These are phyloP conservation scores for Neurospora hispaniola DNA, from an alignment of 495 filamentous ascomycete species.

Conservation along the genomic window DNA sequence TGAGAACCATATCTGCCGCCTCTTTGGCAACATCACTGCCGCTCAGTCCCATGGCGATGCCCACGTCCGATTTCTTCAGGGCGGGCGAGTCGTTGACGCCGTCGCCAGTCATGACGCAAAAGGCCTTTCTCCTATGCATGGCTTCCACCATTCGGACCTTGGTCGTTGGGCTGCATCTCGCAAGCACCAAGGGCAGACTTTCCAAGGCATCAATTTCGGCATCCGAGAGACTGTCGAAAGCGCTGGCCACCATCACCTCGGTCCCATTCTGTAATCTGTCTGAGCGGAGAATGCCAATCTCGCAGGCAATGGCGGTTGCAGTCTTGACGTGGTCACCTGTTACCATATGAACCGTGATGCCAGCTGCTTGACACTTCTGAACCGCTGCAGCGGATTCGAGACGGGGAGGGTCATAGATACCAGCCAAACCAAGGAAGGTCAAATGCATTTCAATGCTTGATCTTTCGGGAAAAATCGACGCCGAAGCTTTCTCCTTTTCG, in stretches of 20 bases:
- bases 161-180: constrained; percentile 52
- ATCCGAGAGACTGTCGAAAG: constrained; percentile 51
- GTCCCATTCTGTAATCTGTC: constrained; percentile 30
- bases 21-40: constrained; percentile 85
- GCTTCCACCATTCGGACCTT: constrained; percentile 61
- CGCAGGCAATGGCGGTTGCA: constrained; percentile 60
- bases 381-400: constrained; percentile 56
- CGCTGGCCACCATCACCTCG: constrained; percentile 48
- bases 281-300: constrained; percentile 58
- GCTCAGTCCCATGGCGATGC: constrained; percentile 75
- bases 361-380: constrained; percentile 52
- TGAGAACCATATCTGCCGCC: constrained; percentile 77
- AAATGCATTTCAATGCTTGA: constrained; percentile 44
- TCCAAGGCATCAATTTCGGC: constrained; percentile 46
- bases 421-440: constrained; percentile 51
- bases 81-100: constrained; percentile 80
- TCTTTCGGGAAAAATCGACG: constrained; percentile 19
- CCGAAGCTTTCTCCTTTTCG: constrained; percentile 3
- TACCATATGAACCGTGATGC: constrained; percentile 70
- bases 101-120: constrained; percentile 61
- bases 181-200: constrained; percentile 51
- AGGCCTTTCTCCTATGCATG: constrained; percentile 51
- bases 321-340: constrained; percentile 73
- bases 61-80: constrained; percentile 68
- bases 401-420: constrained; percentile 63